phyloP scores from a whole-genome alignment of 78 protist species.

The Isochrysis galbana region DNA sequence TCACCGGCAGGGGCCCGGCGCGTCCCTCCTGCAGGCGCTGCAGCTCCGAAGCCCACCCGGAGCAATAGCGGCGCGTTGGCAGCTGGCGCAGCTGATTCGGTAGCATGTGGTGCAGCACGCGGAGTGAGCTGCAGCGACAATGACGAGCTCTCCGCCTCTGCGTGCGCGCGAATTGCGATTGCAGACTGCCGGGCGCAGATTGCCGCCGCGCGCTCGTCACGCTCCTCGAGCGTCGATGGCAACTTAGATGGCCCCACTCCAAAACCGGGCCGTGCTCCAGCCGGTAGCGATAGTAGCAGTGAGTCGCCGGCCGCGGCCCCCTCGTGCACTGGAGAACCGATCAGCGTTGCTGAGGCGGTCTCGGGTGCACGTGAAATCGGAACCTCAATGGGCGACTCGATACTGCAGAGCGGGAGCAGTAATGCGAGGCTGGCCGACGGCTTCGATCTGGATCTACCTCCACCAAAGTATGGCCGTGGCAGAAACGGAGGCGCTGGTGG shows the following conservation, averaged over 20 bases:
- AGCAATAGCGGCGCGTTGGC: neutral
- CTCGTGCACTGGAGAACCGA: neutral
- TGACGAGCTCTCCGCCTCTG: neutral
- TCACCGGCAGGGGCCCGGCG: neutral
- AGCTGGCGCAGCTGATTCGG: neutral
- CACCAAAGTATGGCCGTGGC: no score
- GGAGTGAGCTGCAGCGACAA: no score
- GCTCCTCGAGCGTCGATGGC: neutral
- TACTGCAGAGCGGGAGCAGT: no score
- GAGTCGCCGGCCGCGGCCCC: neutral
- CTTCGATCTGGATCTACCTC: no score
- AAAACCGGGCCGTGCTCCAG: neutral
- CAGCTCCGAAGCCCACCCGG: neutral
- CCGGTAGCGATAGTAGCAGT: neutral
- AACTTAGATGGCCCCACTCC: neutral
- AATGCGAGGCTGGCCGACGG: no score
- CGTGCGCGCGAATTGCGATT: neutral
- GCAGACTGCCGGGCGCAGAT: neutral
- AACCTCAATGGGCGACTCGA: no score
- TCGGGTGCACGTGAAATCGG: neutral
- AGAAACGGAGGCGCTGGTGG: no score
- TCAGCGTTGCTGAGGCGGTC: neutral
- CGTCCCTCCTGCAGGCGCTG: neutral
- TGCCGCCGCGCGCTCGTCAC: neutral
- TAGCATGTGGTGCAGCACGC: no score